Evolutionary conservation across 2,329 filamentous ascomycete genomes (phyloP), one percentile per base, ranked within the genome.

Genomic region (Didymella exigua): DNA sequence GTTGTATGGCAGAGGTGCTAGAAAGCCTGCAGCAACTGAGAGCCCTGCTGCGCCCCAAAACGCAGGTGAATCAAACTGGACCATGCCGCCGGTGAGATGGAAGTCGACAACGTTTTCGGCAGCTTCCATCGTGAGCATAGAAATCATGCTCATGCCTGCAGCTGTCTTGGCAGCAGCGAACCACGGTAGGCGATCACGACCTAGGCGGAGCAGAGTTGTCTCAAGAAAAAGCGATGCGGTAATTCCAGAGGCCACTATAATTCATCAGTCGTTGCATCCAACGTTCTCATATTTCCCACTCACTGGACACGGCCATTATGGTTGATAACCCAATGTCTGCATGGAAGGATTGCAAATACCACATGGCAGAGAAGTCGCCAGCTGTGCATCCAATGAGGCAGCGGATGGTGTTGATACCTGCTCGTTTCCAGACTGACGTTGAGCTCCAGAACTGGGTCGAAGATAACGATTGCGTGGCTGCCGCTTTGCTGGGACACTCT

Each of bases 101-200:
- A 81, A 85, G 56, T 86, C 83, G 3, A 85, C 82, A 0, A 73
- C 56, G 57, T 85, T 85, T 60, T 85, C 79, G 0, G 79, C 82
- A 3, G 75, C 57, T 63, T 85, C 83, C 83, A 86, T 86, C 0
- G 82, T 81, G 2, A 84, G 9, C 83, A 85, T 85, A 0, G 82
- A 85, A 9, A 85, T 79, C 42, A 84, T 69, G 53, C 83, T 85
- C 83, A 85, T 86, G 0, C 83, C 83, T 19, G 79, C 78, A 0
- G 83, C 83, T 0, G 83, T 85, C 38, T 75, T 79, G 2, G 74
- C 76, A 0, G 83, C 83, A 0, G 61, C 63, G 0, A 62, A 51
- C 82, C 81, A 84, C 0, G 79, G 59, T 0, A 85, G 68, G 7
- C 70, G 65, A 48, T 85, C 83, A 1, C 73, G 75, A 0, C 82